These are phyloP conservation scores for Leptographium radiaticola DNA, from an alignment of 2,329 filamentous ascomycete genomes.

Conservation along the genomic window DNA sequence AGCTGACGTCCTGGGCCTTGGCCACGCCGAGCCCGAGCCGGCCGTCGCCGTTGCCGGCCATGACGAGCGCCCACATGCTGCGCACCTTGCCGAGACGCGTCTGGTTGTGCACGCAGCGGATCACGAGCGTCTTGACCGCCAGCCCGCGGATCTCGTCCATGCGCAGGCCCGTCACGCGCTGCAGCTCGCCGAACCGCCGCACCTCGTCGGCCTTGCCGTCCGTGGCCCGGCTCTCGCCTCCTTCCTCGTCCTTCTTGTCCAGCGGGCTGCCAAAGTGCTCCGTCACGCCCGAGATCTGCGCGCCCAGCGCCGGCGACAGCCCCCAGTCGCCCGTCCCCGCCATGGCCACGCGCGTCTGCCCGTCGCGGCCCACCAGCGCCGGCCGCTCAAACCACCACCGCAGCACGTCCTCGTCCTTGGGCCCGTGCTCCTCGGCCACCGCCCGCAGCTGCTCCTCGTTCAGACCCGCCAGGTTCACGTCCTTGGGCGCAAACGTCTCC, in stretches of 20 bases:
- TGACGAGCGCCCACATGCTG: conserved; percentile 59
- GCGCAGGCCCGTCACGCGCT: conserved; percentile 40
- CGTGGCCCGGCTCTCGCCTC: no score
- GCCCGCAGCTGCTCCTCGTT: conserved; percentile 13
- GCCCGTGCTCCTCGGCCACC: conserved; percentile 18
- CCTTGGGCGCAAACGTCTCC: conserved; percentile 19
- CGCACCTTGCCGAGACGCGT: conserved; percentile 90
- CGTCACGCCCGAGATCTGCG: conserved; percentile 37
- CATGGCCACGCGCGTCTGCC: conserved; percentile 3
- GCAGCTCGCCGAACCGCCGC: conserved; percentile 27
- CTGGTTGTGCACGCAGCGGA: conserved; percentile 72
- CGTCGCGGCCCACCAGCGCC: conserved; percentile 20
- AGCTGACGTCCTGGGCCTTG: conserved; percentile 63
- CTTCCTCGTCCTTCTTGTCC: conserved; percentile 38
- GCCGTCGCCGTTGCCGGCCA: conserved; percentile 80
- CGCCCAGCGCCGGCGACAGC: conserved; percentile 35
- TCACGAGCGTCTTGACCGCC: conserved; percentile 59
- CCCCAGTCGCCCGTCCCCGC: conserved; percentile 25
- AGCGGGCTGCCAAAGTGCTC: conserved; percentile 35
- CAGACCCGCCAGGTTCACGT: conserved; percentile 15
- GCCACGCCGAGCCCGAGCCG: conserved; percentile 80
- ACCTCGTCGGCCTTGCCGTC: no score
- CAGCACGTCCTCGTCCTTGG: conserved; percentile 18
- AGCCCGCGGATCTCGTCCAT: conserved; percentile 40
- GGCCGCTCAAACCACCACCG: conserved; percentile 23